Evolutionary conservation across 306 rosid genomes (phyloP).

Genomic region (Lablab purpureus): DNA sequence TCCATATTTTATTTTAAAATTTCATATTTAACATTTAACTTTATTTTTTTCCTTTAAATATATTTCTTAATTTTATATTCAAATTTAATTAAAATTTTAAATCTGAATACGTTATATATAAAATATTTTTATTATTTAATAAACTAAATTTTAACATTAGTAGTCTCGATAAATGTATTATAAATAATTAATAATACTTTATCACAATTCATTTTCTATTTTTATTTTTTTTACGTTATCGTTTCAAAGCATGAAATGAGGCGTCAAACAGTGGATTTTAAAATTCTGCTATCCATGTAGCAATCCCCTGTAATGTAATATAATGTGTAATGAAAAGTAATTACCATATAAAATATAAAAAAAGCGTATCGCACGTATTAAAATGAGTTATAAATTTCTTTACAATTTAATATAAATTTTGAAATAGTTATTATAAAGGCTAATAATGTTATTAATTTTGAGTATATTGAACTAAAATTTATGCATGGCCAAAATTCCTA

Average conservation of each 20-base stretch:
- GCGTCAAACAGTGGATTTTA: no score
- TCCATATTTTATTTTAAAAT: not conserved
- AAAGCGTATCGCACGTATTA: no score
- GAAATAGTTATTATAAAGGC: not conserved
- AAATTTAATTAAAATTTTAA: not conserved
- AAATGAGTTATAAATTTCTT: no score
- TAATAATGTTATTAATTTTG: not conserved
- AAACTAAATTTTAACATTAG: not conserved
- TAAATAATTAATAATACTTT: no score
- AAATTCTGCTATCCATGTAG: no score
- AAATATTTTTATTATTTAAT: not conserved
- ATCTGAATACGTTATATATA: not conserved
- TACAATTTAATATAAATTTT: not conserved
- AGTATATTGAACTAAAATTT: no score
- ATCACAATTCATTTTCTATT: no score
- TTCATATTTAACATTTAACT: not conserved
- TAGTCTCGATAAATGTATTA: not conserved
- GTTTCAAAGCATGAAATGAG: no score
- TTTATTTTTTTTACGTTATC: no score
- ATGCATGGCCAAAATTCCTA: no score
- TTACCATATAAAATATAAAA: no score
- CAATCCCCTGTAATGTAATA: no score
- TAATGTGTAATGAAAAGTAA: not conserved
- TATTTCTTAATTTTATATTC: not conserved
- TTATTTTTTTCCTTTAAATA: not conserved